These are phyloP conservation scores for Mycena floridula DNA, from an alignment of 768 basidiomycete species.

Conservation along the genomic window DNA sequence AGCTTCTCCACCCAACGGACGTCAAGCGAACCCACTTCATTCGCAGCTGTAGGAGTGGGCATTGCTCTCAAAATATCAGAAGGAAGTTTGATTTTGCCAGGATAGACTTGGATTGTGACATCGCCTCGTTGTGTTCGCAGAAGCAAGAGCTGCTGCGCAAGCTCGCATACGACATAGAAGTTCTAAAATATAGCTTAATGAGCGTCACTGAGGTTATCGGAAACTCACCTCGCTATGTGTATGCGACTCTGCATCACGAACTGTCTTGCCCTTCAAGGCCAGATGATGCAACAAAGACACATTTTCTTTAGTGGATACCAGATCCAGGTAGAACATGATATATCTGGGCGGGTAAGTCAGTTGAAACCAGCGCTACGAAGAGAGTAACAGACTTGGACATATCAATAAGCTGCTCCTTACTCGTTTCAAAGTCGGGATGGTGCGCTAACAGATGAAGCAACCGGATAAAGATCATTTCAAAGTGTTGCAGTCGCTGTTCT, in stretches of 20 bases:
- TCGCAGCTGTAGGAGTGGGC: constrained; percentile 57
- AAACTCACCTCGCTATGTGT: constrained; percentile 57
- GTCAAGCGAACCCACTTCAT: constrained; percentile 37
- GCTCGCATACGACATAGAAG: constrained; percentile 80
- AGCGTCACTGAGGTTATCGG: background rate
- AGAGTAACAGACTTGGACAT: no score
- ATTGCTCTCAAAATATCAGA: constrained; percentile 74
- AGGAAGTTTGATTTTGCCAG: constrained; percentile 75
- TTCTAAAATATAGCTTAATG: constrained; percentile 45
- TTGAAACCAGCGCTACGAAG: no score
- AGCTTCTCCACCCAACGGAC: background rate
- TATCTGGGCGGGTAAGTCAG: constrained; percentile 56
- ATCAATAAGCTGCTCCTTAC: background rate
- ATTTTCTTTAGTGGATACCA: constrained; percentile 74
- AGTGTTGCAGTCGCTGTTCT: constrained; percentile 55
- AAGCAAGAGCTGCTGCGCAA: constrained; percentile 85
- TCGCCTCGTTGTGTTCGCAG: constrained; percentile 51
- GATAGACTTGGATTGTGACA: constrained; percentile 78
- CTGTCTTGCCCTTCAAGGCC: constrained; percentile 78
- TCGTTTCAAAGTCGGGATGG: constrained; percentile 83
- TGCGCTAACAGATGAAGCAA: constrained; percentile 85
- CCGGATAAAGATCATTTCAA: constrained; percentile 83
- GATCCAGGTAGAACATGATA: constrained; percentile 80
- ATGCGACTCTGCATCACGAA: constrained; percentile 70
- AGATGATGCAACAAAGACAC: constrained; percentile 79